phyloP scores from a whole-genome alignment of 768 basidiomycete genomes.

The Xerocomus spinulosus region DNA sequence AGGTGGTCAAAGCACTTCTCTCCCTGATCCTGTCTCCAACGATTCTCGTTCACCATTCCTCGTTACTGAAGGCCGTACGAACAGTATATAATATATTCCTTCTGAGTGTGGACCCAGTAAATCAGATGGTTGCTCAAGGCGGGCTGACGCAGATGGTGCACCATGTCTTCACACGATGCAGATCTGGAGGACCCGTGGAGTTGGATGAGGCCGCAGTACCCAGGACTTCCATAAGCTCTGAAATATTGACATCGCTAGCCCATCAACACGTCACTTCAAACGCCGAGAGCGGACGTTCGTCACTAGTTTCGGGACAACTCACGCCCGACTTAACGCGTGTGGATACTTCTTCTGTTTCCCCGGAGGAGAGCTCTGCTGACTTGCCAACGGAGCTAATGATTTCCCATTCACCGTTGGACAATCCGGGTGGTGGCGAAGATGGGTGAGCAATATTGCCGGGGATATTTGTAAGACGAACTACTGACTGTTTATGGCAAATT shows the following conservation, averaged over 20 bases:
- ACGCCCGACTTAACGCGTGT: not conserved
- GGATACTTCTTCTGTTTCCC: too few species aligned
- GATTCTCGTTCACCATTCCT: conserved; percentile 90
- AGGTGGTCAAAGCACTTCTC: conserved; percentile 94
- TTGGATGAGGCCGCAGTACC: conserved; percentile 13
- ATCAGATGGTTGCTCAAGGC: conserved; percentile 98
- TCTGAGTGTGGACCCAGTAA: conserved; percentile 82
- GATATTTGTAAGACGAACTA: not conserved
- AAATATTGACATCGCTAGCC: conserved; percentile 11
- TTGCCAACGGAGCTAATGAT: not conserved
- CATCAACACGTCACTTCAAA: conserved; percentile 4
- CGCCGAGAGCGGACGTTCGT: conserved; percentile 10
- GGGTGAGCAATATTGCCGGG: conserved; percentile 16
- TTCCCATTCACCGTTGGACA: conserved; percentile 1
- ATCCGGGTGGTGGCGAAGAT: conserved; percentile 10
- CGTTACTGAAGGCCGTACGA: conserved; percentile 90
- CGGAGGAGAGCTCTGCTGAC: conserved; percentile 1
- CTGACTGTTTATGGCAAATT: conserved; percentile 6
- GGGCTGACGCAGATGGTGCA: conserved; percentile 98
- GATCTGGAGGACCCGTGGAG: conserved; percentile 29
- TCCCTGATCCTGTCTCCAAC: conserved; percentile 83
- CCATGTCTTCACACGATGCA: conserved; percentile 87
- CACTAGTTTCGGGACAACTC: conserved; percentile 2
- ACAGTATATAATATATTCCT: conserved; percentile 99
- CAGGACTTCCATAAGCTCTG: conserved; percentile 22